These are phyloP conservation scores for Apostasia ramifera DNA, from an alignment of 106 monocot genomes.

Conservation along the genomic window DNA sequence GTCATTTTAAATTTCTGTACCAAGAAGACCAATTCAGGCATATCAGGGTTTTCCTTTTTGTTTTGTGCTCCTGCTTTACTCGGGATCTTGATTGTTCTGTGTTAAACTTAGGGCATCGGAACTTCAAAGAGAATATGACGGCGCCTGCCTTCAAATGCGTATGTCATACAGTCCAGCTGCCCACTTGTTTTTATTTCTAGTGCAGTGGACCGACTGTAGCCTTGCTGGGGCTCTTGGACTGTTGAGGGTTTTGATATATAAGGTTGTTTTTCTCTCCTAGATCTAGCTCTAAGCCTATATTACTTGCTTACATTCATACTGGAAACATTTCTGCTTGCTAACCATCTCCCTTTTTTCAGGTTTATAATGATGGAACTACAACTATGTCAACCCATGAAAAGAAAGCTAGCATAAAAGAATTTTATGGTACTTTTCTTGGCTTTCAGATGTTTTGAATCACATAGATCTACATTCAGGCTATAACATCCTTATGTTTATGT, in stretches of 20 bases:
- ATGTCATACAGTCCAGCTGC: constrained; percentile 68
- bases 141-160: constrained; percentile 62
- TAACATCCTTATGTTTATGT: too few relatives aligned
- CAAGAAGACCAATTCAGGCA: not conserved
- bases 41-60: not conserved
- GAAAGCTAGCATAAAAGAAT: constrained; percentile 85
- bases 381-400: constrained; percentile 86
- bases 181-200: constrained; percentile 54
- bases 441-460: not conserved
- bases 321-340: not conserved
- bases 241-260: constrained; percentile 56
- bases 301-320: not conserved
- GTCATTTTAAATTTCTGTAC: too few relatives aligned
- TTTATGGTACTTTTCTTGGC: constrained; percentile 48
- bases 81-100: not conserved
- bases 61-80: not conserved
- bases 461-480: not conserved
- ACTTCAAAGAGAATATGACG: constrained; percentile 66
- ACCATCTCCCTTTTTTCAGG: constrained; percentile 20
- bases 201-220: constrained; percentile 86
- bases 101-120: constrained; percentile 43
- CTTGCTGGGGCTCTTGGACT: constrained; percentile 84
- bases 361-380: constrained; percentile 86
- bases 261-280: constrained; percentile 16
- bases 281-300: not conserved